Base-by-base conservation (phyloP, 768 basidiomycete species). In the Porpolomopsis calyptriformis region DNA sequence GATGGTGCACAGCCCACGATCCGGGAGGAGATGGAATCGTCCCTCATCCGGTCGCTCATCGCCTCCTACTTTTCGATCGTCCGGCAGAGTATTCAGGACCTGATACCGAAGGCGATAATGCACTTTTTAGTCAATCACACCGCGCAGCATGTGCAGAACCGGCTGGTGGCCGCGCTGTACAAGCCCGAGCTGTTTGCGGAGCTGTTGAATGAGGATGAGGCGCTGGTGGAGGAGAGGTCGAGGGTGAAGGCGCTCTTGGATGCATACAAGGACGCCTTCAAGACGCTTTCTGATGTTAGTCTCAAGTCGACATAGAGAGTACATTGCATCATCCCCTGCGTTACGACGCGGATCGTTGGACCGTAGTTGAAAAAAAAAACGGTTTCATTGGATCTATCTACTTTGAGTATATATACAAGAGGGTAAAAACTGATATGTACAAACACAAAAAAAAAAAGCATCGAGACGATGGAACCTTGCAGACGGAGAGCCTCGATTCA, bases 41-140 rank as follows among this genome's bases (percentile, higher is more conserved):
- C 76, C 26, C 76, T 99, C 50, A 98, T 99, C 59, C 84, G 94
- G 43, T 87, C 89, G 4, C 76, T 98, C 53, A 98, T 99, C 59
- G 77, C 82, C 22, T 92, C 90, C 10, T 99, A 99, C 70, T 99
- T 99, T 67, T 71, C 78, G 49, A 98, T 99, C 59, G 86, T 93
- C 19, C 83, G 96, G 35, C 93, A 98, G 64, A 89, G 84, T 59
- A 96, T 99, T 52, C 90, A 97, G 54, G 96, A 99, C 62, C 74
- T 97, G 46, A 78, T 99, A 16, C 96, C 96, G 26, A 99, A 99
- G 66, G 91, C 93, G 18, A 85, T 96, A 68, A 97, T 98, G 94
- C 94, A 97, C 67, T 78, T 92, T 55, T 76, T 98, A 51, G 94
- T 99, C 59, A 98, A 96, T 65, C 76, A 88, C 59, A 93, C 93